Evolutionary conservation across 2,329 filamentous ascomycete genomes (phyloP).

Genomic region (Aspergillus ochraceoroseus): DNA sequence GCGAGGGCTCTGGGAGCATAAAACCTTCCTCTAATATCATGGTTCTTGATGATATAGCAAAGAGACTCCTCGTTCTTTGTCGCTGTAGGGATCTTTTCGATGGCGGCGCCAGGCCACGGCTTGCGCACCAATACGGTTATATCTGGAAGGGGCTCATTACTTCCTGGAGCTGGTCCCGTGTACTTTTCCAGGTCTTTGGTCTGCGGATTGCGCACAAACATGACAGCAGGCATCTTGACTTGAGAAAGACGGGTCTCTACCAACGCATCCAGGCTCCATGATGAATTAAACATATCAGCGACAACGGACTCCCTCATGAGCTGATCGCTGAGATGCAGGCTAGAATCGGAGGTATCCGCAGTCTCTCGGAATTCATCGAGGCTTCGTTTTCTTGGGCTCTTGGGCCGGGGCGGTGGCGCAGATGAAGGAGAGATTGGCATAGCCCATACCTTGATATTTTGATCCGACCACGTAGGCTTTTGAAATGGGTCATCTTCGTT

Average conservation of each 20-base stretch:
- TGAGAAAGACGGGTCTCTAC: constrained; percentile 61
- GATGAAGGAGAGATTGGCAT: constrained; percentile 52
- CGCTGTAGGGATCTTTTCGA: constrained; percentile 63
- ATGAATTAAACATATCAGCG: constrained; percentile 72
- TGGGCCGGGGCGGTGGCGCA: constrained; percentile 18
- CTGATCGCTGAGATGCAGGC: constrained; percentile 40
- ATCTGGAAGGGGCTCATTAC: constrained; percentile 51
- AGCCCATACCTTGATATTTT: constrained; percentile 78
- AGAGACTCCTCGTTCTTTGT: constrained; percentile 62
- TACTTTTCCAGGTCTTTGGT: constrained; percentile 66
- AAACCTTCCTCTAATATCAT: constrained; percentile 76
- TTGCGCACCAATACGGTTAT: constrained; percentile 67
- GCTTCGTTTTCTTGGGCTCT: constrained; percentile 45
- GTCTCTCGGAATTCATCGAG: constrained; percentile 47
- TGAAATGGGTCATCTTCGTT: constrained; percentile 27
- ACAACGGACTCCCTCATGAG: constrained; percentile 59
- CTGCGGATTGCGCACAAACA: constrained; percentile 62
- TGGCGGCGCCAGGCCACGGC: constrained; percentile 70
- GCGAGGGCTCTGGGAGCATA: constrained; percentile 58
- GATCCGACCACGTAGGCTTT: constrained; percentile 68
- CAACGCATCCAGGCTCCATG: constrained; percentile 68
- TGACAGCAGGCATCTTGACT: constrained; percentile 61
- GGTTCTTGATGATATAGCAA: constrained; percentile 79
- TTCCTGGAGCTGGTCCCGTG: constrained; percentile 60
- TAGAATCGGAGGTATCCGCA: constrained; percentile 6